Evolutionary conservation across 2,329 filamentous ascomycete genomes (phyloP).

Genomic region (Trichophyton schoenleinii): DNA sequence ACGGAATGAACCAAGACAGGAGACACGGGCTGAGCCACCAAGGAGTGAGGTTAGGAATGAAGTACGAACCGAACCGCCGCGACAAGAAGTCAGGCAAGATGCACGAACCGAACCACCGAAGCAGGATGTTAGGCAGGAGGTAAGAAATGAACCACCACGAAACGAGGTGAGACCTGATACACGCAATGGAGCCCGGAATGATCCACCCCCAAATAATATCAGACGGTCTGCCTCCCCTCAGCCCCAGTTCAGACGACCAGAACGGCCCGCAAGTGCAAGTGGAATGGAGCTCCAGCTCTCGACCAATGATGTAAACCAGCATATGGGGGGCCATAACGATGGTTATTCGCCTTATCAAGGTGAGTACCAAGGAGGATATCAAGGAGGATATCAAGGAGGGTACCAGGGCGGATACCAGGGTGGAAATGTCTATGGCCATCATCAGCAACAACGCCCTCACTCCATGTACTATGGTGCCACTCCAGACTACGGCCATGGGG

Average conservation of each 20-base stretch:
- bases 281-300: slow-evolving; percentile 59
- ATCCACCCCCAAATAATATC: slow-evolving; percentile 6
- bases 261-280: slow-evolving; percentile 37
- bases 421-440: neutral
- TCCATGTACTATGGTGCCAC: slow-evolving; percentile 39
- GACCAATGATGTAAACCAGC: slow-evolving; percentile 41
- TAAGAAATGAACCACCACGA: neutral
- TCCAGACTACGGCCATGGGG: slow-evolving; percentile 27
- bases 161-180: neutral
- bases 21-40: neutral
- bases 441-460: slow-evolving; percentile 39
- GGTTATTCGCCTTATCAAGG: slow-evolving; percentile 21
- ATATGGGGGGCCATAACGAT: slow-evolving; percentile 33
- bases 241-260: slow-evolving; percentile 39
- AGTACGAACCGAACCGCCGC: neutral
- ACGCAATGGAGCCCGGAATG: neutral
- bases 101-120: neutral
- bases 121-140: neutral
- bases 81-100: neutral
- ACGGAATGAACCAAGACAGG: neutral
- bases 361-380: slow-evolving; percentile 6
- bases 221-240: slow-evolving; percentile 41
- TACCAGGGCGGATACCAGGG: neutral
- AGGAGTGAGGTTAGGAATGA: neutral
- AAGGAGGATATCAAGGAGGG: neutral